Percentiles rank a stretch among this genome's conserved stretches.
These are phyloP conservation scores for Silene noctiflora DNA, from an alignment of 179 eudicot genomes.

Conservation along the genomic window DNA sequence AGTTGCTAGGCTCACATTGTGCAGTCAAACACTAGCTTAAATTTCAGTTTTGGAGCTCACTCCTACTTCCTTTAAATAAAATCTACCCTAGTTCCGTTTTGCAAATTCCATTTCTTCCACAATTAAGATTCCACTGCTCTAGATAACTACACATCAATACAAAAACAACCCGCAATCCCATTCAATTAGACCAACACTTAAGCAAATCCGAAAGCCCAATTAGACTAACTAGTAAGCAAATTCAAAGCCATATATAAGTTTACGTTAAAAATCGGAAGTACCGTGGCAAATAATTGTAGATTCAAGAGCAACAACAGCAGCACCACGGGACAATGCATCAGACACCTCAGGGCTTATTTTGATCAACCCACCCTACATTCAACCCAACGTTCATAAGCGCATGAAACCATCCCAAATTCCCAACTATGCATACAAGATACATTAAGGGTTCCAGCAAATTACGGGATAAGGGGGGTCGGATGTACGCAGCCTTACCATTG, in stretches of 20 bases:
- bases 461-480: too few relatives aligned
- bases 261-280: slow-evolving; percentile 4
- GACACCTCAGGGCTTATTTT: slow-evolving; percentile 40
- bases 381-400: not conserved
- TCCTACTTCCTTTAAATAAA: not conserved
- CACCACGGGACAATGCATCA: slow-evolving; percentile 40
- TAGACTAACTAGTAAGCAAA: not conserved
- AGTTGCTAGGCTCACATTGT: too few relatives aligned
- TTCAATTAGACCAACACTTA: not conserved
- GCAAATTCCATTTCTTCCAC: not conserved
- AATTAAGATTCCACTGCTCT: not conserved
- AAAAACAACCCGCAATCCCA: slow-evolving; percentile 6
- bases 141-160: not conserved
- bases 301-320: slow-evolving; percentile 46
- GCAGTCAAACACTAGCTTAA: too few relatives aligned
- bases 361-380: slow-evolving; percentile 16
- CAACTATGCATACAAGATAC: not conserved
- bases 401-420: not conserved
- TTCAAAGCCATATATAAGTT: not conserved
- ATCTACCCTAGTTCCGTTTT: not conserved
- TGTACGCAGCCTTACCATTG: not conserved
- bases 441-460: too few relatives aligned
- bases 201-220: not conserved
- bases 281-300: slow-evolving; percentile 54
- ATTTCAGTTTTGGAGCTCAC: not conserved